phyloP scores from a whole-genome alignment of 140 eudicot genomes.

The Anethum foeniculum region DNA sequence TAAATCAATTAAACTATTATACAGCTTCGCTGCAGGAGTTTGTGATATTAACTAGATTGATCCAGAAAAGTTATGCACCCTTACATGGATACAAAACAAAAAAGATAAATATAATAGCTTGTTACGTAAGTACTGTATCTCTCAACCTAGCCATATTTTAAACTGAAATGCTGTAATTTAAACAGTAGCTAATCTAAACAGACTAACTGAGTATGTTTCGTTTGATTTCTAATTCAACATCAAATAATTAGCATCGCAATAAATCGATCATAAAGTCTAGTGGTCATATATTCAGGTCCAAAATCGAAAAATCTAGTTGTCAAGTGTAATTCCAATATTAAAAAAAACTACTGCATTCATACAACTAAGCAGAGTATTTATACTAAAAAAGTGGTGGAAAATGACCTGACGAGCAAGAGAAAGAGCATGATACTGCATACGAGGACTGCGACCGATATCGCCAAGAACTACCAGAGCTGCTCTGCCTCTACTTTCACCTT shows the following conservation, averaged over 20 bases:
- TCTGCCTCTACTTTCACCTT: constrained; percentile 44
- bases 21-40: neutral
- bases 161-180: neutral
- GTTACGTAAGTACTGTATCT: neutral
- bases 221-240: neutral
- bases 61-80: neutral
- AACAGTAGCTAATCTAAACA: neutral
- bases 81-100: neutral
- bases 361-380: too few species aligned
- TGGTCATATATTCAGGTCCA: neutral
- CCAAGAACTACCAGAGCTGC: constrained; percentile 89
- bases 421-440: constrained; percentile 96
- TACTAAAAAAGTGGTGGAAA: neutral
- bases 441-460: constrained; percentile 92
- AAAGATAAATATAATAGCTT: too few species aligned
- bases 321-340: neutral
- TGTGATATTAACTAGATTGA: neutral
- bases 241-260: neutral
- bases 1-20: neutral
- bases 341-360: neutral
- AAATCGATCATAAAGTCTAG: neutral
- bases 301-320: neutral
- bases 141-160: neutral
- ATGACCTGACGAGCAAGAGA: constrained; percentile 90
- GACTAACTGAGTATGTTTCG: too few species aligned